Base-by-base conservation (phyloP, 192 early-diverging fungal genomes). In the Chytriomyces sp. region DNA sequence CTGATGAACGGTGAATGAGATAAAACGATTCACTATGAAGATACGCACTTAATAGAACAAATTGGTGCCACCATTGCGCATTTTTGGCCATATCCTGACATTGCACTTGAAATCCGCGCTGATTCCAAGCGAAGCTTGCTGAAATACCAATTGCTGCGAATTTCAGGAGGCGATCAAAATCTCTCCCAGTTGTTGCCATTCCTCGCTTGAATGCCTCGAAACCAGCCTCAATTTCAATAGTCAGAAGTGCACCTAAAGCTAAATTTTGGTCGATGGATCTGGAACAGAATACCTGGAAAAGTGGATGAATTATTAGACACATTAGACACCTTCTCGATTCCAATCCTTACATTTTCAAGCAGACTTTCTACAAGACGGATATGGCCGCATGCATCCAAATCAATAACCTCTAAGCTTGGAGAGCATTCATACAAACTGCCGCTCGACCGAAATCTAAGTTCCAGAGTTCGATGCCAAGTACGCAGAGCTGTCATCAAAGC, bases 21-120 rank as follows among this genome's bases (percentile, higher is more conserved):
- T n/a, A n/a, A n/a, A 49, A 44, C 14, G 39, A 41, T 25, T 44
- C 37, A 6, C 22, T 28, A 10, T 17, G 28, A 44, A 28, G 34
- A n/a, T 5, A 44, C 64, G 38, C 39, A 82, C 82, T 67, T 26
- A 91, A 60, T 25, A 90, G 75, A 63, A 81, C 76, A 44, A 91
- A 66, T 65, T 91, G 89, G 38, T 86, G 80, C 76, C 82, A 85
- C 91, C 91, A 92, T 33, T 81, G 72, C 7, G 90, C 84, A n/a
- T 89, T 82, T 0, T 81, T 81, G 0, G 85, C 87, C 17, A 89
- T 75, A 2, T 84, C 59, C 49, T 81, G 71, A 64, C 90, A 90
- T 39, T 77, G 78, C 32, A 88, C 84, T 52, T 86, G 83, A 40
- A 91, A 81, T 3, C 78, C 76, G 12, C 85, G 84, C 76, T 91